Evolutionary conservation across 2,329 filamentous ascomycete genomes (phyloP), one percentile per base, ranked within the genome.

Genomic region (Paracoccidioides lutzii): DNA sequence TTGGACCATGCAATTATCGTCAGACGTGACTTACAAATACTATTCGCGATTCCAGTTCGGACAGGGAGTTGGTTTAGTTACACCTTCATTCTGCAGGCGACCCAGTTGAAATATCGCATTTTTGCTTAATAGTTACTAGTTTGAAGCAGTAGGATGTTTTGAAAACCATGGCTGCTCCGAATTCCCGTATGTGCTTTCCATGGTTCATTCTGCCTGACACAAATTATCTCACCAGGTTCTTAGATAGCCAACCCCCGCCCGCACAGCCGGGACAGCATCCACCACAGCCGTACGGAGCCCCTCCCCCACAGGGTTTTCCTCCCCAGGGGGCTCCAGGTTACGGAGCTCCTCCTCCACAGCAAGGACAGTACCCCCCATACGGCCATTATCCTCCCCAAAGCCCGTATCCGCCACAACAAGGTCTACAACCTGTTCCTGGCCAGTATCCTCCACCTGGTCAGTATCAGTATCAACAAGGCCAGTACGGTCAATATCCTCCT

Each of bases 371-470:
- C 30, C 51, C 51, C 1, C 51, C 40, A 0, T 41, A 43, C 15
- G 45, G 37, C 4, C 32, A 41, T 5, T 51, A 55, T 32, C 58
- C 54, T 30, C 58, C 53, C 14, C 40, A 53, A 9, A 44, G 32
- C 30, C 52, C 37, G 30, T 48, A 49, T 40, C 56, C 54, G 2
- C 58, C 56, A 6, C 52, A 53, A 12, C 53, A 59, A 28, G 59
- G 58, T 2, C 58, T 58, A 30, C 41, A 45, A 37, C 55, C 52
- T 10, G 52, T 53, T 14, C 55, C 55, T 5, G 56, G 57, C 22
- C 58, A 60, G 43, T 58, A 60, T 50, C 57, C 57, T 40, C 58
- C 55, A 2, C 57, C 52, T 40, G 58, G 56, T 12, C 55, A 61
- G 35, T 58, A 61, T 41, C 57, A 22, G 22, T 22, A 52, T 32